Evolutionary conservation across 177 flowering plant genomes (phyloP), one percentile per base, ranked within the genome.

Genomic region (Vitis hybrid): DNA sequence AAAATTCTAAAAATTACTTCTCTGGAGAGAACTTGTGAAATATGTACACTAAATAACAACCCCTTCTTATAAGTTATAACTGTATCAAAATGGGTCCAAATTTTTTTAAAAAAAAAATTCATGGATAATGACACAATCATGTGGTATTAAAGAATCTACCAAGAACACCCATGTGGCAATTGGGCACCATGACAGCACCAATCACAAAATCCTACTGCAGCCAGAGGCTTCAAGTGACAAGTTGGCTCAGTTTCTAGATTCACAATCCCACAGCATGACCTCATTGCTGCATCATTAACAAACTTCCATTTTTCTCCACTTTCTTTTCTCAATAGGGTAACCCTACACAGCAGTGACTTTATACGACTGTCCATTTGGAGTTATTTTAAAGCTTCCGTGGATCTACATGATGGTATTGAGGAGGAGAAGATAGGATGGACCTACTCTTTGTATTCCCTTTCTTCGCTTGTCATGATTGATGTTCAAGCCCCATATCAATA

Each of bases 381-480:
- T 63, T 46, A 15, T 52, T 24, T 51, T 24, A 30, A 65, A 65
- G 68, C 11, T 51, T 24, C 73, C 79, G 69, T 77, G 73, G 8
- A 35, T 35, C 46, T 35, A 35, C 46, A 77, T 77, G 76, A 64
- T 49, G 13, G 61, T 68, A 68, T 52, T 56, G 61, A 72, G 49
- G 64, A 65, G 71, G 61, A 54, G 68, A 67, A 65, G 46, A 71
- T 65, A 13, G 71, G 73, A 72, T 69, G 79, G 73, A 65, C 76
- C 76, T 65, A 73, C 73, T 68, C 67, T 53, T 52, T 64, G n/a
- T 32, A 48, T 35, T 65, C 32, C 55, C 61, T 77, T 73, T 73
- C 76, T 77, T 65, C 53, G 69, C 8, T 17, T 46, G 62, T 55
- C 70, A 77, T 77, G 59, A 77, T 77, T 69, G 76, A 46, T 27